Evolutionary conservation across 192 early-diverging fungal genomes (phyloP), one percentile per base, ranked within the genome.

Genomic region (Pilobolus umbonatus): DNA sequence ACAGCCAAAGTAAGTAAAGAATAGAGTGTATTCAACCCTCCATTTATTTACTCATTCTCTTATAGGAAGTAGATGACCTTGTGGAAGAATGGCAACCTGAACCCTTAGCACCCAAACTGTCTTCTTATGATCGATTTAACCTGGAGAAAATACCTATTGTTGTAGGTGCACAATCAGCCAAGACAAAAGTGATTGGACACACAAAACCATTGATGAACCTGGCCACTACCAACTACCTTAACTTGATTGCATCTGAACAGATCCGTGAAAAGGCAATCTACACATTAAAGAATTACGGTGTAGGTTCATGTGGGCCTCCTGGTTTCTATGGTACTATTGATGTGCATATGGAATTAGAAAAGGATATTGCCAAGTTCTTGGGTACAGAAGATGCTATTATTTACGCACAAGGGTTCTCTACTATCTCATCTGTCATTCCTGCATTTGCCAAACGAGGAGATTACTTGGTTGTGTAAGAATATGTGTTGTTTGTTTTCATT

Each of bases 361-460:
- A 79, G 55, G 81, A 88, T 31, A 69, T 98, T 56, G 93, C 96
- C 11, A 75, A 76, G 9, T 95, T 95, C 56, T 70, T 95, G 22
- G 93, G 93, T 4, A 83, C 85, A 38, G 90, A 93, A 49, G 76
- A 80, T 30, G 82, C 92, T 21, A 96, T 97, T 50, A 83, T 98
- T 45, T 98, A 98, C 74, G 89, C 93, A 21, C 96, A 98, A 75
- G 91, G 87, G 3, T 93, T 98, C 58, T 90, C 94, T 30, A 92
- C 93, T 22, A 89, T 94, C 31, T 84, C 90, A 4, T 90, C 87
- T 11, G 92, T 91, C 30, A 93, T 98, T 65, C 91, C 96, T 25
- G 92, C 94, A 30, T 98, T 98, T 74, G 82, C 90, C 24, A 98
- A 98, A 82, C 85, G 94, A 68, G 94, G 94, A 43, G 96, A 98